Base-by-base conservation (phyloP, 2,329 filamentous ascomycete species). In the Cylindrodendrum hubeiense region DNA sequence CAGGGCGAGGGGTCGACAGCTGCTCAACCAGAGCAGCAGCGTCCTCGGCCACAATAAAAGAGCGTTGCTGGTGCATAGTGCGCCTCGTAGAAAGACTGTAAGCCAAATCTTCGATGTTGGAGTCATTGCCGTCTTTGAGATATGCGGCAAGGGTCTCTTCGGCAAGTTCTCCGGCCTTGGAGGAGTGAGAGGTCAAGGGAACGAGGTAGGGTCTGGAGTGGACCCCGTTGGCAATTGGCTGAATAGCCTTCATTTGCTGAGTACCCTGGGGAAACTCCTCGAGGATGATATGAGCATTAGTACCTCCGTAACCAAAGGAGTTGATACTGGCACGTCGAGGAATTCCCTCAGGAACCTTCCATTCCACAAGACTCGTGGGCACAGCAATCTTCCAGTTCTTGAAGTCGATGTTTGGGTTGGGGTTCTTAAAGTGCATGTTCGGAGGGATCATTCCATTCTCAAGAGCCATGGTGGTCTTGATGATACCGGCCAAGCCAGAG, bases 301-400 rank as follows among this genome's bases (percentile, higher is more conserved):
- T 64, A n/a, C 74, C 74, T 5, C 75, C 72, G 37, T 73, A 72
- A 2, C 73, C 74, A 46, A 76, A 77, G 10, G 74, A 71, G 65
- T 76, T 76, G 44, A 77, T 67, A 41, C 67, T 70, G 6, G 62
- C 63, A n/a, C 65, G 63, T 37, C 55, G 52, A 13, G 56, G 41
- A 6, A 60, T 19, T 4, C 62, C 58, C n/a, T 59, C 65, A 12
- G 69, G 67, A 24, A 65, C 54, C 53, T 63, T 63, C 61, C 61
- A 70, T 7, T 68, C 55, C 3, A 60, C 47, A 17, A 63, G 26
- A 5, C 71, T 63, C 6, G 66, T 67, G 5, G 67, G 61, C 17
- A 74, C 60, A 34, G 65, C 65, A 41, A 73, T 53, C 30, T 73
- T 68, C 73, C 72, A 76, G 26, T 72, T 66, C 41, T 74, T 67